phyloP scores from a whole-genome alignment of 2,329 filamentous ascomycete species.

The Penicillium sp. region DNA sequence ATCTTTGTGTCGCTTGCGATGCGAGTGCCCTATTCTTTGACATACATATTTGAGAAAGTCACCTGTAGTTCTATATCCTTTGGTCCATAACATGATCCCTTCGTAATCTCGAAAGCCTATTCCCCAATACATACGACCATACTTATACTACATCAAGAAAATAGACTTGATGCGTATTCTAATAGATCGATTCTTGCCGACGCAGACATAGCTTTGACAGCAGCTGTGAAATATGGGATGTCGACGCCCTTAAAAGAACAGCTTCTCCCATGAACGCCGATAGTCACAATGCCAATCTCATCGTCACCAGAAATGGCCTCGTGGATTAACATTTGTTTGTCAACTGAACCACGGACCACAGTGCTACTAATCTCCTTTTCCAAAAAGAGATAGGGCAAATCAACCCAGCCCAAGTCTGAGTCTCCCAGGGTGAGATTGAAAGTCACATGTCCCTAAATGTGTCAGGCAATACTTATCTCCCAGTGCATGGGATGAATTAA shows the following conservation, averaged over 20 bases:
- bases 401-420: constrained; percentile 19
- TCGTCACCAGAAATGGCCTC: constrained; percentile 17
- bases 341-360: constrained; percentile 15
- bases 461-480: background rate
- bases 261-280: constrained; percentile 21
- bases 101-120: no score
- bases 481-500: no score
- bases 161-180: constrained; percentile 16
- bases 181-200: constrained; percentile 17
- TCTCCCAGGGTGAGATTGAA: constrained; percentile 25
- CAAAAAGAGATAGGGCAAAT: constrained; percentile 21
- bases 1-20: no score
- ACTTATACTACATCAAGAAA: background rate
- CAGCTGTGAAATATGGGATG: constrained; percentile 26
- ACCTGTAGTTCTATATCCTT: no score
- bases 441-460: constrained; percentile 18
- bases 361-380: constrained; percentile 9
- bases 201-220: constrained; percentile 19
- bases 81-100: no score
- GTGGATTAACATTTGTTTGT: constrained; percentile 17
- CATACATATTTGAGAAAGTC: no score
- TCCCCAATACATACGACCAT: no score
- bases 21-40: no score
- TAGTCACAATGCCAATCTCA: constrained; percentile 18
- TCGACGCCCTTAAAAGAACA: constrained; percentile 25